Percentiles rank a stretch among this genome's conserved stretches.
phyloP scores from a whole-genome alignment of 371 early-diverging fungal genomes.

The Blastocladiella emersonii region DNA sequence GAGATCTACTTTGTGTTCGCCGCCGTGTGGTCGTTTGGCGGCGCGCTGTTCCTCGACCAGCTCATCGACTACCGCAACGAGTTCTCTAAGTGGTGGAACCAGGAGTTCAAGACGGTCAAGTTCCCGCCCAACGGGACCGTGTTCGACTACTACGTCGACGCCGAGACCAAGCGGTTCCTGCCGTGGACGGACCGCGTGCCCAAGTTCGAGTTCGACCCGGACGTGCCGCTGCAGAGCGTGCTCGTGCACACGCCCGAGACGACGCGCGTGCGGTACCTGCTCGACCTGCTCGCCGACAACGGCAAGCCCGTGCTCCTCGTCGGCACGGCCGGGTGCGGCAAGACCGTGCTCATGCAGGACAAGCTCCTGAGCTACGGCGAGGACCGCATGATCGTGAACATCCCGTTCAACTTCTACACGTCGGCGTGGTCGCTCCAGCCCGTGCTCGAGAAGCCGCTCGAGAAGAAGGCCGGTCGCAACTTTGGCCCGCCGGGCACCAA shows the following conservation, averaged over 20 bases:
- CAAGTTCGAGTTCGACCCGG: constrained; percentile 32
- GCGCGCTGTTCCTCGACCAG: constrained; percentile 39
- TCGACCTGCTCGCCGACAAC: constrained; percentile 42
- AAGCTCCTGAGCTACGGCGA: constrained; percentile 41
- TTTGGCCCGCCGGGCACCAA: constrained; percentile 45
- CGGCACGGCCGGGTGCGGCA: constrained; percentile 46
- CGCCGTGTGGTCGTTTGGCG: constrained; percentile 51
- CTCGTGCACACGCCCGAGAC: constrained; percentile 45
- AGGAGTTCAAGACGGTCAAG: constrained; percentile 42
- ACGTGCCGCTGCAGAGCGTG: constrained; percentile 33
- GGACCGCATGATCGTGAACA: constrained; percentile 39
- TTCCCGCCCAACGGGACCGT: constrained; percentile 41
- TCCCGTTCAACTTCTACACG: constrained; percentile 50
- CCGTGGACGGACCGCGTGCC: constrained; percentile 43
- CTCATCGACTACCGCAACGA: constrained; percentile 39
- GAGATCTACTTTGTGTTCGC: constrained; percentile 49
- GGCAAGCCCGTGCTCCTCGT: constrained; percentile 42
- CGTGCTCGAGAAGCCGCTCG: constrained; percentile 43
- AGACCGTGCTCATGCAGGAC: constrained; percentile 45
- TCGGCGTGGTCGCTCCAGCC: constrained; percentile 39
- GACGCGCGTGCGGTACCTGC: constrained; percentile 30
- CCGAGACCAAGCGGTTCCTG: constrained; percentile 34
- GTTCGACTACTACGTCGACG: constrained; percentile 44
- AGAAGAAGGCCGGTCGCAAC: constrained; percentile 50
- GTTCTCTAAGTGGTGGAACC: constrained; percentile 47